Evolutionary conservation across 441 rosid genomes (phyloP).

Genomic region (Gossypium davidsonii): DNA sequence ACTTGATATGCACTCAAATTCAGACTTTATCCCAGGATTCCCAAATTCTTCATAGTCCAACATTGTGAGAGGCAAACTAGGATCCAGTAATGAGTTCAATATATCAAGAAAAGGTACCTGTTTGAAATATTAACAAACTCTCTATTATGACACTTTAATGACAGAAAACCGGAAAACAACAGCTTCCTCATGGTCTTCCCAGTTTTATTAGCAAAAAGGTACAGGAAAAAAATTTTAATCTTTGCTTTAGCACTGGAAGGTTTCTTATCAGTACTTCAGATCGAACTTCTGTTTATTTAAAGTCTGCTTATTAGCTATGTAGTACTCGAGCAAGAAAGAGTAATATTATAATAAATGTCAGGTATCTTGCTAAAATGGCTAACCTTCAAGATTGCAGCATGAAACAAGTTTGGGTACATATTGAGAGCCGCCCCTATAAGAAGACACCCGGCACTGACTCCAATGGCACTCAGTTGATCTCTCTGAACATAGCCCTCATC

Average conservation of each 20-base stretch:
- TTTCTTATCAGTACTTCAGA: background rate
- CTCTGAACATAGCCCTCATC: slow-evolving; percentile 62
- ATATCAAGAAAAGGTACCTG: slow-evolving; percentile 90
- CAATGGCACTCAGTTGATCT: slow-evolving; percentile 61
- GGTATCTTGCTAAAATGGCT: background rate
- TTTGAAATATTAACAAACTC: background rate
- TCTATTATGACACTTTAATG: background rate
- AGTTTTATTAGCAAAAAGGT: too few species aligned
- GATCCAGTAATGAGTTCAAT: slow-evolving; percentile 68
- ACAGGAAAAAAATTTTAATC: too few species aligned
- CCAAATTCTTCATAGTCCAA: slow-evolving; percentile 94
- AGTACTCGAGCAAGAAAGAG: background rate
- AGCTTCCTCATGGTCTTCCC: too few species aligned
- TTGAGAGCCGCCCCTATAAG: slow-evolving; percentile 74
- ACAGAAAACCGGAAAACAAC: background rate
- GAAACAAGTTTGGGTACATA: slow-evolving; percentile 51
- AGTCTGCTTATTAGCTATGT: background rate
- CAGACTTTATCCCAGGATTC: slow-evolving; percentile 51
- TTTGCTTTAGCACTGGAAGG: background rate
- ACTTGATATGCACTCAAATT: slow-evolving; percentile 47
- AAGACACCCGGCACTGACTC: slow-evolving; percentile 75
- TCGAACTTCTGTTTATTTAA: too few species aligned
- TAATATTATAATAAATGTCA: background rate
- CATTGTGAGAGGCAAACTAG: slow-evolving; percentile 69
- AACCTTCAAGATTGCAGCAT: slow-evolving; percentile 79